Conservation (phyloP, 1,284 basidiomycete genomes). For the Fomes fomentarius region DNA sequence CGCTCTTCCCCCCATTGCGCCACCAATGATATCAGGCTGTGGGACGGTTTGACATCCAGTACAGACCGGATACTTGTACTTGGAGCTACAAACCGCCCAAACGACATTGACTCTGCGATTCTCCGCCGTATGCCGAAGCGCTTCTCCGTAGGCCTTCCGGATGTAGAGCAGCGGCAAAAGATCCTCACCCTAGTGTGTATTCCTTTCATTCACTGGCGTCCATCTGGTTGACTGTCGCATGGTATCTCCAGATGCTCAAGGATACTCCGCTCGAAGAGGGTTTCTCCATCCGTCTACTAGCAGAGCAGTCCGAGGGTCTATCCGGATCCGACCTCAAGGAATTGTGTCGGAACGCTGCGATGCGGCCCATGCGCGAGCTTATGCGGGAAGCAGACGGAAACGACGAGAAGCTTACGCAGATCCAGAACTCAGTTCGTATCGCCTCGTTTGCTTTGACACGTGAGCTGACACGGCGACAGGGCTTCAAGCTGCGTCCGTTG, state of each 20-base stretch:
- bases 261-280: constrained; percentile 70
- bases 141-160: constrained; percentile 89
- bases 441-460: too few relatives aligned
- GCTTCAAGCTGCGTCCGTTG: constrained; percentile 76
- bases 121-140: constrained; percentile 97
- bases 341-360: constrained; percentile 91
- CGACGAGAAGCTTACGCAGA: constrained; percentile 51
- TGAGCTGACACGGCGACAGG: too few relatives aligned
- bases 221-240: not conserved
- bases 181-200: constrained; percentile 82
- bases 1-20: not conserved
- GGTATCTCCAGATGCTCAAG: constrained; percentile 85
- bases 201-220: not conserved
- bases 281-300: constrained; percentile 73
- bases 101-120: constrained; percentile 95
- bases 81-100: constrained; percentile 94
- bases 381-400: constrained; percentile 67
- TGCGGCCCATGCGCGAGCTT: constrained; percentile 89
- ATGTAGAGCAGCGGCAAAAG: constrained; percentile 80
- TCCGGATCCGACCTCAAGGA: constrained; percentile 95
- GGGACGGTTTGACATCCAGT: constrained; percentile 94
- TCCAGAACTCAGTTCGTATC: too few relatives aligned
- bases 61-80: constrained; percentile 89
- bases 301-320: constrained; percentile 74
- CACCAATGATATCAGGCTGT: constrained; percentile 58